These are phyloP conservation scores for Licmophora abbreviata DNA, from an alignment of 108 stramenopile genomes.

Conservation along the genomic window DNA sequence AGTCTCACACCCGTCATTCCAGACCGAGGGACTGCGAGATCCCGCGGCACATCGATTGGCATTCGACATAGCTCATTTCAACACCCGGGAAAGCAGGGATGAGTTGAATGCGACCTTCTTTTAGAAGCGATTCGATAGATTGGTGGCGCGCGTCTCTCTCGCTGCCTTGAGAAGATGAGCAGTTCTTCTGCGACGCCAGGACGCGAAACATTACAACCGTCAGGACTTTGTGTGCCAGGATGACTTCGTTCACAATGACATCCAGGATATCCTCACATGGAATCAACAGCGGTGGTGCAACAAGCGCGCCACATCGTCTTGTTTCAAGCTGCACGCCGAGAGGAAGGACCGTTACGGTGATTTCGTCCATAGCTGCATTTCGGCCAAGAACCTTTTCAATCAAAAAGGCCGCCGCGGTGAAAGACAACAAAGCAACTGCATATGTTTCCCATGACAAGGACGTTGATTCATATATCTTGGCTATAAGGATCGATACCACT, in stretches of 20 bases:
- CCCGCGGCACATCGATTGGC: background rate
- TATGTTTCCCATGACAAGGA: no score
- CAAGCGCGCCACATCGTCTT: no score
- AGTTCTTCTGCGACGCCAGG: background rate
- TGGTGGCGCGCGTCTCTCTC: no score
- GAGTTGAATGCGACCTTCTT: background rate
- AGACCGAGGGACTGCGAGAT: background rate
- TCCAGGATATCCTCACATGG: background rate
- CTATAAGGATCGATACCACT: no score
- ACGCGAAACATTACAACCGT: conserved; percentile 3
- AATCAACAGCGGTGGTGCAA: background rate
- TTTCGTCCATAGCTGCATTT: background rate
- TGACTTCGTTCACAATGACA: conserved; percentile 7
- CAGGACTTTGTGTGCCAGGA: conserved; percentile 1
- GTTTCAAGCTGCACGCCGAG: background rate
- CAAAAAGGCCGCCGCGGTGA: no score
- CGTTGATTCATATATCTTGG: no score
- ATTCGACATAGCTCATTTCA: background rate
- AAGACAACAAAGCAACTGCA: no score
- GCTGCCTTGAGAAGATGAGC: no score
- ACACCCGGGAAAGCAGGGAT: conserved; percentile 1
- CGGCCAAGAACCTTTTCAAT: no score
- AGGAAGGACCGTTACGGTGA: background rate
- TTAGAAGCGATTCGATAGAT: background rate
- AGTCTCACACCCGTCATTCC: no score